These are phyloP conservation scores for Saturnispora galanensis DNA, from an alignment of 805 yeast species.

Conservation along the genomic window DNA sequence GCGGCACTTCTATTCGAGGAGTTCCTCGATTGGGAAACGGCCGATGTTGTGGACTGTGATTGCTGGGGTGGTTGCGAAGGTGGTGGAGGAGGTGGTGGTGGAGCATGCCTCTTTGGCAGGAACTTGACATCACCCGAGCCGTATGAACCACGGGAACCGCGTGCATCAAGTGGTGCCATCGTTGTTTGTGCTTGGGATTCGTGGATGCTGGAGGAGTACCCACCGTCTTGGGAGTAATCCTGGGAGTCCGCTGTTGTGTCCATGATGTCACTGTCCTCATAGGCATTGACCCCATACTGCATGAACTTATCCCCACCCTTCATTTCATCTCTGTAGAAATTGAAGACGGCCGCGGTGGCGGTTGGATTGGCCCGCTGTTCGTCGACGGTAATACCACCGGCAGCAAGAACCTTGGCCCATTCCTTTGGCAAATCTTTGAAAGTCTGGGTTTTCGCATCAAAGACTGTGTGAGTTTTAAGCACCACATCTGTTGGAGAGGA, in stretches of 20 bases:
- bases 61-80: not conserved
- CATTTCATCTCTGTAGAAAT: slow-evolving; percentile 20
- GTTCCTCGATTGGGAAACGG: too few species aligned
- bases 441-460: slow-evolving; percentile 73
- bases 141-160: slow-evolving; percentile 6
- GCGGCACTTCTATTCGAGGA: not conserved
- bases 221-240: slow-evolving; percentile 3
- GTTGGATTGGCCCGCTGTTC: slow-evolving; percentile 91
- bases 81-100: slow-evolving; percentile 27
- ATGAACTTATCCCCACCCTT: slow-evolving; percentile 21
- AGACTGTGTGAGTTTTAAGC: slow-evolving; percentile 90
- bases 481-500: slow-evolving; percentile 89
- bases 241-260: slow-evolving; percentile 10
- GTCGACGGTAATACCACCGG: slow-evolving; percentile 78
- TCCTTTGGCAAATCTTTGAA: slow-evolving; percentile 89
- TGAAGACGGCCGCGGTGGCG: slow-evolving; percentile 47
- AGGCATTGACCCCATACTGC: slow-evolving; percentile 16
- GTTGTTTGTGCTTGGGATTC: slow-evolving; percentile 6
- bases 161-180: not conserved
- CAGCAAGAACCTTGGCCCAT: slow-evolving; percentile 77
- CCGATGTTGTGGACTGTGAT: too few species aligned
- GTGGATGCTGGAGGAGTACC: slow-evolving; percentile 2
- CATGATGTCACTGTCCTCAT: slow-evolving; percentile 12
- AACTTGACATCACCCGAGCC: slow-evolving; percentile 18
- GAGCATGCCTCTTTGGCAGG: slow-evolving; percentile 29